Evolutionary conservation across 2,329 filamentous ascomycete genomes (phyloP).

Genomic region (Xylariaceae sp.): DNA sequence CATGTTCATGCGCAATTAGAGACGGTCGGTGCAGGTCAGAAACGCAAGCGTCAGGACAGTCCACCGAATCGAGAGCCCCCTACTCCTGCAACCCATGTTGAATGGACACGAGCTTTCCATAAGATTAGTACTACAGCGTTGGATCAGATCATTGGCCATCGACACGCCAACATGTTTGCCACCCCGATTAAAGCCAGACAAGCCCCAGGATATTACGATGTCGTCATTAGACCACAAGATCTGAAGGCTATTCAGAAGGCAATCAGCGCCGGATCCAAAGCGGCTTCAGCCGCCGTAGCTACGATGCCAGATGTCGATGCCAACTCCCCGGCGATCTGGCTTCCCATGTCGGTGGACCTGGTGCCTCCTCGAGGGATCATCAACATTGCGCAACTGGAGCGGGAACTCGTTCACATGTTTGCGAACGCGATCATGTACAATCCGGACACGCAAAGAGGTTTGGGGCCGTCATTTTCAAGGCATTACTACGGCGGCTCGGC

Average conservation of each 20-base stretch:
- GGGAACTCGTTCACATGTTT: conserved; percentile 94
- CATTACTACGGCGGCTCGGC: conserved; percentile 29
- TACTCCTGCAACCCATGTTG: conserved; percentile 60
- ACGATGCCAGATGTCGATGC: conserved; percentile 58
- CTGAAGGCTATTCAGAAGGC: conserved; percentile 73
- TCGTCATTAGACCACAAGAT: conserved; percentile 72
- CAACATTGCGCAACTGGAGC: conserved; percentile 88
- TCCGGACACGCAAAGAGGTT: conserved; percentile 69
- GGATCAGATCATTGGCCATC: conserved; percentile 72
- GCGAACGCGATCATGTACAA: conserved; percentile 99
- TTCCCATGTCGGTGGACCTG: conserved; percentile 71
- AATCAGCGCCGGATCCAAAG: conserved; percentile 29
- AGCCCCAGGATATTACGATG: conserved; percentile 69
- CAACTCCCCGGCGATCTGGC: conserved; percentile 52
- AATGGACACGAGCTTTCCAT: conserved; percentile 72
- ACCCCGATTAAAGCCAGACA: conserved; percentile 70
- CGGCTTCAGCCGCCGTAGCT: conserved; percentile 48
- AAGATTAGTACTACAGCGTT: conserved; percentile 69
- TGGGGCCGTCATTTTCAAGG: conserved; percentile 57
- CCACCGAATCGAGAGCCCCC: conserved; percentile 41
- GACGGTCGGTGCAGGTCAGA: conserved; percentile 35
- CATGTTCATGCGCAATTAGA: conserved; percentile 32
- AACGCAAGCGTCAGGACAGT: conserved; percentile 55
- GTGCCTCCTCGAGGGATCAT: conserved; percentile 86
- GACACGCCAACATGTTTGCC: conserved; percentile 75